Percentiles rank a stretch among this genome's conserved stretches.
phyloP scores from a whole-genome alignment of 441 rosid species.

The Hura crepitans region DNA sequence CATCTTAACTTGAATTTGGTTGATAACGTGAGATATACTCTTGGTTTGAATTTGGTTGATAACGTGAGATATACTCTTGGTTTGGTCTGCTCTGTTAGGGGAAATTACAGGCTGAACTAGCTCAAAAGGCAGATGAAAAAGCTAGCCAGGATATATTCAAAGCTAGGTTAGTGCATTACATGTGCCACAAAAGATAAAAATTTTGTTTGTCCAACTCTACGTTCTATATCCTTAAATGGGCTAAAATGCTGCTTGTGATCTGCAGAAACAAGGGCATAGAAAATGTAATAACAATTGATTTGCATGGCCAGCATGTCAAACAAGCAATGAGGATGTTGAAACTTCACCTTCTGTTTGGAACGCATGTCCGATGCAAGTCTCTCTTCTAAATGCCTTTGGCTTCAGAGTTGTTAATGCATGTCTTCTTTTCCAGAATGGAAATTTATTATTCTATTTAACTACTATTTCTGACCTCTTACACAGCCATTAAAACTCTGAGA shows the following conservation, averaged over 20 bases:
- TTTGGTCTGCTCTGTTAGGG: constrained; percentile 45
- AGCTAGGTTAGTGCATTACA: constrained; percentile 53
- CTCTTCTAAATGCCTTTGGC: neutral
- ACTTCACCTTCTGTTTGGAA: constrained; percentile 61
- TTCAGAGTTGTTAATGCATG: neutral
- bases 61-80: constrained; percentile 14
- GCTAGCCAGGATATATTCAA: constrained; percentile 82
- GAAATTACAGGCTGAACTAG: constrained; percentile 43
- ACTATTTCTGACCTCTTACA: constrained; percentile 24
- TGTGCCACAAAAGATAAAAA: neutral
- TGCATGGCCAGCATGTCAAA: constrained; percentile 94
- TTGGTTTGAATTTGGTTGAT: too few species aligned
- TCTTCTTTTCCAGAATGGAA: neutral
- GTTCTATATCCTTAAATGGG: constrained; percentile 18
- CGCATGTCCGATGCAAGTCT: constrained; percentile 64
- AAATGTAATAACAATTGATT: constrained; percentile 78
- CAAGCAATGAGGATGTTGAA: constrained; percentile 75
- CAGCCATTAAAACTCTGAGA: constrained; percentile 77
- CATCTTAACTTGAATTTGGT: neutral
- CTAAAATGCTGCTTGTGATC: constrained; percentile 22
- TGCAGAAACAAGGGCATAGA: constrained; percentile 77
- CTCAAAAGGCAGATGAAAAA: constrained; percentile 68
- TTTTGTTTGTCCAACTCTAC: constrained; percentile 1
- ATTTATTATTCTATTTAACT: constrained; percentile 16
- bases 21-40: constrained; percentile 16